These are phyloP conservation scores for Fusarium transvaalense DNA, from an alignment of 2,329 filamentous ascomycete species.

Conservation along the genomic window DNA sequence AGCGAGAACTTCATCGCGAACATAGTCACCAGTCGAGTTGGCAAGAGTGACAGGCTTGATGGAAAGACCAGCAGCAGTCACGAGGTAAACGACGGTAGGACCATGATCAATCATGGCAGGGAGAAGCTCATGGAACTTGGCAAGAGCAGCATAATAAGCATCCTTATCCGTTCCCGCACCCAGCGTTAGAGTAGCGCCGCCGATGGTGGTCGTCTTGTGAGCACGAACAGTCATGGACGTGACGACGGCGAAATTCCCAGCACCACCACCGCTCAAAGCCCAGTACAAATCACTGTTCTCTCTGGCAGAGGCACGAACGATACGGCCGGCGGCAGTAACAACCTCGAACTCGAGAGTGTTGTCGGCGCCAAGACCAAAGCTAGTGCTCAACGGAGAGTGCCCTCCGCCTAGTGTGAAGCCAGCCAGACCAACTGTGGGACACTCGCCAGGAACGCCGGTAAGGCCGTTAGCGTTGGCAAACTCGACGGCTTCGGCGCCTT, in stretches of 20 bases:
- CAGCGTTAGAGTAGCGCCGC: slow-evolving; percentile 49
- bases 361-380: slow-evolving; percentile 71
- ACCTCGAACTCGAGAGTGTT: slow-evolving; percentile 69
- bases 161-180: slow-evolving; percentile 24
- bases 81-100: slow-evolving; percentile 58
- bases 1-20: slow-evolving; percentile 58
- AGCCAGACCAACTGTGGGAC: slow-evolving; percentile 67
- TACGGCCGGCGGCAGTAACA: slow-evolving; percentile 63
- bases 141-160: slow-evolving; percentile 36
- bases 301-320: slow-evolving; percentile 61
- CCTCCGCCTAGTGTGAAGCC: slow-evolving; percentile 71
- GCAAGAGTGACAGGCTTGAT: slow-evolving; percentile 61
- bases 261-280: slow-evolving; percentile 71
- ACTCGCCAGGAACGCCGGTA: slow-evolving; percentile 67
- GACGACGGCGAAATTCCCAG: slow-evolving; percentile 70
- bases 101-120: slow-evolving; percentile 61
- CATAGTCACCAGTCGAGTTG: slow-evolving; percentile 56
- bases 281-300: slow-evolving; percentile 71
- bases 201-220: slow-evolving; percentile 57
- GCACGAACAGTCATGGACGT: slow-evolving; percentile 66
- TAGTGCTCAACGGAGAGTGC: slow-evolving; percentile 64
- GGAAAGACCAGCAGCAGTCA: slow-evolving; percentile 51
- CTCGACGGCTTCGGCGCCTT: slow-evolving; percentile 61
- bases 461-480: slow-evolving; percentile 62
- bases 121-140: slow-evolving; percentile 48